Evolutionary conservation across 306 rosid genomes (phyloP), one percentile per base, ranked within the genome.

Genomic region (Parietaria judaica): DNA sequence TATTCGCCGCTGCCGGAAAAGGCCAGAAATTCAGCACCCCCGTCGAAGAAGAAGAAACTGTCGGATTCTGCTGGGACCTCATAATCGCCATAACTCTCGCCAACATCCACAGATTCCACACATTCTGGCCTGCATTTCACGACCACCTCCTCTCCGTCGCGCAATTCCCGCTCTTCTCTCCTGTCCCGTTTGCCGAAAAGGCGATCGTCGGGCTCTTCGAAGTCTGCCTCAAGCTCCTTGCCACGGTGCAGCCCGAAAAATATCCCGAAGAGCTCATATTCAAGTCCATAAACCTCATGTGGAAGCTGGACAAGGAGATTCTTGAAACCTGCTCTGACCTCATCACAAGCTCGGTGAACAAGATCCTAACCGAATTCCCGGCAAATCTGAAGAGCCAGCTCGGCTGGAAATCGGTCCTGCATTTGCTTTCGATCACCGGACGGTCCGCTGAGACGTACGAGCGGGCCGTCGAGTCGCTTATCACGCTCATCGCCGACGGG

Each of bases 1-100:
- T 92, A 54, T 84, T 80, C 66, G 78, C 95, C 9, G 86, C 99
- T 11, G 99, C 99, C 7, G 96, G 99, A 55, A 88, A 86, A 81
- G 96, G 96, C 35, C 96, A 92, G 50, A 92, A 92, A 72, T 88
- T 88, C 43, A 88, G 88, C 79, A 88, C 95, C n/a, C 76, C 90
- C 0, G 64, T 82, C 55, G 99, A 92, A 67, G 96, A 92, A 78
- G 96, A 92, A 75, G 99, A 88, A 79, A 80, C 95, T 2, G 83
- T 92, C 52, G 94, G 79, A 31, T 88, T 88, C 49, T 92, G 96
- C 71, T 92, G 99, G 99, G 99, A 92, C 71, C 66, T 92, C 70
- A 76, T 92, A 52, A 70, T 78, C 52, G 76, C 85, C 43, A 62
- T 88, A 61, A 35, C 83, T 9, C 14, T 79, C 63, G 77, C 88